These are phyloP conservation scores for Curvularia eragrostidis DNA, from an alignment of 2,329 filamentous ascomycete species.

Conservation along the genomic window DNA sequence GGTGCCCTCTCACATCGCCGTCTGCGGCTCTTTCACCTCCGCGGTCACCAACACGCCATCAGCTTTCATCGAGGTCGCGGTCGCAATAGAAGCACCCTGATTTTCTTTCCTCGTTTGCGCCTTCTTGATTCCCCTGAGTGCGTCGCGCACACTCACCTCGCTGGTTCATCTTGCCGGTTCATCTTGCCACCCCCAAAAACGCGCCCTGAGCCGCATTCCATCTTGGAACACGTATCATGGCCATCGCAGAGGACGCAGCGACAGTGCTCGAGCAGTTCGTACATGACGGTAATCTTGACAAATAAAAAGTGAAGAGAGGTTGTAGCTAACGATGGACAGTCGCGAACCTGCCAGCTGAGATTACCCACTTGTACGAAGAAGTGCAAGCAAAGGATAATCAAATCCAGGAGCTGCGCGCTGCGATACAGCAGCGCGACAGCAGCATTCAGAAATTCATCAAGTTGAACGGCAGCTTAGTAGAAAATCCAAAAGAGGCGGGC, in stretches of 20 bases:
- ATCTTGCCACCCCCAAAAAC: slow-evolving; percentile 3
- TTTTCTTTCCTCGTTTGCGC: not conserved
- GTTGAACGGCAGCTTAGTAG: slow-evolving; percentile 73
- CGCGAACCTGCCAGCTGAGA: slow-evolving; percentile 81
- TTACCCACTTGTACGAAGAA: slow-evolving; percentile 83
- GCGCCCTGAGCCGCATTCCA: not conserved
- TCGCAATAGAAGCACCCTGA: not conserved
- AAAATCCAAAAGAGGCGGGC: slow-evolving; percentile 76
- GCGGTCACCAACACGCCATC: slow-evolving; percentile 27
- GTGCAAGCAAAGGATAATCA: slow-evolving; percentile 79
- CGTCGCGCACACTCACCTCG: not conserved
- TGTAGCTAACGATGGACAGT: slow-evolving; percentile 52
- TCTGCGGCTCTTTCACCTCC: slow-evolving; percentile 18
- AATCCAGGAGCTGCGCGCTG: slow-evolving; percentile 71
- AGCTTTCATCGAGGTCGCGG: slow-evolving; percentile 26
- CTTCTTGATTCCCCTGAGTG: not conserved
- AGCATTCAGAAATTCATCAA: slow-evolving; percentile 85
- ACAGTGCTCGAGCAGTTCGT: slow-evolving; percentile 81
- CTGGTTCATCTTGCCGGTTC: not conserved
- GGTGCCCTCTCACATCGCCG: slow-evolving; percentile 15
- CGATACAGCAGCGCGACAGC: slow-evolving; percentile 74
- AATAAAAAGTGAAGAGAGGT: not conserved
- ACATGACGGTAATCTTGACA: slow-evolving; percentile 62
- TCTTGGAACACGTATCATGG: slow-evolving; percentile 31
- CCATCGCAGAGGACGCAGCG: slow-evolving; percentile 64